phyloP scores from a whole-genome alignment of 2,329 filamentous ascomycete genomes.

The Chaetothyriales sp. region DNA sequence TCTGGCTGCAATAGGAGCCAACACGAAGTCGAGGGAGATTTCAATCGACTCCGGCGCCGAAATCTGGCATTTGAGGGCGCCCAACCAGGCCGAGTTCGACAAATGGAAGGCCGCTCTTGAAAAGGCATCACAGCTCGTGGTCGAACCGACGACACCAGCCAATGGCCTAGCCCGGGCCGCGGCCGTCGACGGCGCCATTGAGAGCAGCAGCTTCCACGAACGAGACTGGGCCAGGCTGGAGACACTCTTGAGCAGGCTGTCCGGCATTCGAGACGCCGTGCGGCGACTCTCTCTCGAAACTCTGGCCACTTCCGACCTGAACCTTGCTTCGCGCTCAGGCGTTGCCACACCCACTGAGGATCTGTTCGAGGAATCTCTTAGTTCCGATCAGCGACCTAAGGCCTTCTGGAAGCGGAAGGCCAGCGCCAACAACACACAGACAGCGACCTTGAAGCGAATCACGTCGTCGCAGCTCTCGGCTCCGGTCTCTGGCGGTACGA shows the following conservation, averaged over 20 bases:
- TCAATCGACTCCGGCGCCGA: constrained; percentile 95
- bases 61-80: constrained; percentile 84
- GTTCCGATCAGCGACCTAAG: constrained; percentile 45
- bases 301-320: constrained; percentile 26
- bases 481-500: background rate
- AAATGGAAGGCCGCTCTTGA: constrained; percentile 81
- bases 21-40: constrained; percentile 78
- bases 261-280: constrained; percentile 77
- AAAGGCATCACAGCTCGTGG: constrained; percentile 51
- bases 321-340: constrained; percentile 7
- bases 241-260: constrained; percentile 68
- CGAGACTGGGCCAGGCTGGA: constrained; percentile 81
- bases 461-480: constrained; percentile 38
- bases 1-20: constrained; percentile 77
- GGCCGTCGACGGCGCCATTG: constrained; percentile 7
- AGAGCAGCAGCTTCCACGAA: constrained; percentile 45
- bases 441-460: constrained; percentile 35
- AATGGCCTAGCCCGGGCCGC: constrained; percentile 23
- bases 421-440: constrained; percentile 33
- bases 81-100: constrained; percentile 69
- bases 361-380: constrained; percentile 23
- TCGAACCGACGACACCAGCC: constrained; percentile 20
- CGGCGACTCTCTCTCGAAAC: constrained; percentile 77
- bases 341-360: constrained; percentile 20
- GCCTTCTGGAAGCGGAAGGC: constrained; percentile 84